phyloP scores from a whole-genome alignment of 2,329 filamentous ascomycete genomes.

The Penicillium concentricum region DNA sequence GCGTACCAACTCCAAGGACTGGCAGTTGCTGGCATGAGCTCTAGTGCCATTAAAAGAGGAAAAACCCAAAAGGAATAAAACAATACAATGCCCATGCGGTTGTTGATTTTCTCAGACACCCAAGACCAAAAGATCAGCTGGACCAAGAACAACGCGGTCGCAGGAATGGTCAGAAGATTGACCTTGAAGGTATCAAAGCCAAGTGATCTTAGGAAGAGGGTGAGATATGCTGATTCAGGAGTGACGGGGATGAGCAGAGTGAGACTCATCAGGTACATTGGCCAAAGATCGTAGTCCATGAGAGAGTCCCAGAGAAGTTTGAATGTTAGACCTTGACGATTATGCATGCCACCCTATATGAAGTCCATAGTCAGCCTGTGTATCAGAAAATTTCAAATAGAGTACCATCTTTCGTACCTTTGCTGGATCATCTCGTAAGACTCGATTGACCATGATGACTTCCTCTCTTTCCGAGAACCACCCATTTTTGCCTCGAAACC shows the following conservation, averaged over 20 bases:
- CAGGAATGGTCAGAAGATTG: constrained; percentile 57
- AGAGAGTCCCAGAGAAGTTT: constrained; percentile 29
- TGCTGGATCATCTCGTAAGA: constrained; percentile 52
- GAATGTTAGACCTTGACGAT: constrained; percentile 30
- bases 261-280: constrained; percentile 35
- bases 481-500: constrained; percentile 54
- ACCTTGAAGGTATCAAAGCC: constrained; percentile 32
- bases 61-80: constrained; percentile 53
- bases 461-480: constrained; percentile 67
- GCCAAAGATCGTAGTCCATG: constrained; percentile 36
- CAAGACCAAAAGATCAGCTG: constrained; percentile 53
- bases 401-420: constrained; percentile 35
- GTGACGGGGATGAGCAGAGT: neutral
- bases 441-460: constrained; percentile 61
- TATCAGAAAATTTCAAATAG: too few relatives aligned
- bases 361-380: neutral
- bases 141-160: constrained; percentile 53
- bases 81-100: constrained; percentile 52
- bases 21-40: constrained; percentile 45
- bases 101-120: constrained; percentile 53
- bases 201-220: constrained; percentile 46
- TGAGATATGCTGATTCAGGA: constrained; percentile 46
- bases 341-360: constrained; percentile 27
- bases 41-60: constrained; percentile 50
- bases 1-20: constrained; percentile 52